Base-by-base conservation (phyloP, 495 filamentous ascomycete genomes). In the Tuber melanosporum region DNA sequence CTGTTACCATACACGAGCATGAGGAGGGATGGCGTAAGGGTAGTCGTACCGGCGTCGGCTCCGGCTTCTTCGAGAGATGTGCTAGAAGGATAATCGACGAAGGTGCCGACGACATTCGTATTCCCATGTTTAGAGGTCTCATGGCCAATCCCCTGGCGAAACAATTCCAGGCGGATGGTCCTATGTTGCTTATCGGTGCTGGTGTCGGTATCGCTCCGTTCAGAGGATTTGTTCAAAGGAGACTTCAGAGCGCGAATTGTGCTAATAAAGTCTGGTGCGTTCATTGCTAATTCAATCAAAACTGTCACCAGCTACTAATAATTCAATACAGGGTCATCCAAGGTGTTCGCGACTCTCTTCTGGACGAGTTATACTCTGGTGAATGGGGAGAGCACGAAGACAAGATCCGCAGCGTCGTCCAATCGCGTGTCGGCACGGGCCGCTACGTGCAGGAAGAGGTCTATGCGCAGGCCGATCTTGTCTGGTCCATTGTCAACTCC, bases 61-160 rank as follows among this genome's bases (percentile, higher is more conserved):
- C 91, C 15, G 95, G 95, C 26, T 97, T 91, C 85, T 90, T 99
- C 77, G 93, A 97, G 84, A 89, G 91, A 9, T 87, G 94, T 72
- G 94, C 95, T 0, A 87, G 87, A 19, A 86, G 86, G 75, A 90
- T 92, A 79, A 87, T 94, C 80, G 87, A 89, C 20, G 90, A 90
- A 9, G 88, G 92, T 77, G 83, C 86, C 84, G 76, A 87, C 3
- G 88, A 92, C 75, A 79, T 98, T 47, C 89, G 92, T 73, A 85
- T 97, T 39, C 96, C 96, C 74, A 97, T 99, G 92, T 99, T 99
- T 88, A 93, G 96, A 80, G 95, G 95, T 4, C 87, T 99, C n/a
- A 99, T 99, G 95, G 90, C 94, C 71, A 99, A 99, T 84, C 95
- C 95, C 1, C 88, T 99, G 9, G 94, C 94, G 26, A 91, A 89